Evolutionary conservation across 2,329 filamentous ascomycete genomes (phyloP).

Genomic region (Cytospora piceae): DNA sequence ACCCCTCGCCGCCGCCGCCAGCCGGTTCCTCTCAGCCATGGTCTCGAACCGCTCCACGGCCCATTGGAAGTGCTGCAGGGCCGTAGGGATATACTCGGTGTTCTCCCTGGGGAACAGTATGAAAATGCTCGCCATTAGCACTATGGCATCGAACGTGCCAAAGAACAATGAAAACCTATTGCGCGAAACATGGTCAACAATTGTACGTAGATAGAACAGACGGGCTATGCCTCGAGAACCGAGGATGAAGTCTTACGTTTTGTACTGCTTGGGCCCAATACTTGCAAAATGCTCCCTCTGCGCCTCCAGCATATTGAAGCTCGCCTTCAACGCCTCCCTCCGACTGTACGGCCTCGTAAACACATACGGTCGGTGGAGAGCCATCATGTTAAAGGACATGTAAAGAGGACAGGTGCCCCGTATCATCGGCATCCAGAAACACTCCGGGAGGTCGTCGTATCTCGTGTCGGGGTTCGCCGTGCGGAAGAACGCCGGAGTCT

Average conservation of each 20-base stretch:
- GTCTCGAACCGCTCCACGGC: conserved; percentile 61
- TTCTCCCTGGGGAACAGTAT: conserved; percentile 64
- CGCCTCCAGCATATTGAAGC: conserved; percentile 57
- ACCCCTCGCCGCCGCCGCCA: conserved; percentile 58
- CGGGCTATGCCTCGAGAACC: neutral
- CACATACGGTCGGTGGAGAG: conserved; percentile 64
- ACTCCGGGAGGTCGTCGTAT: conserved; percentile 58
- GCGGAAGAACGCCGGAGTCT: conserved; percentile 57
- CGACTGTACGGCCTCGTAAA: conserved; percentile 60
- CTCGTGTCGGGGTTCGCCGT: conserved; percentile 59
- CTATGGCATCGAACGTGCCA: conserved; percentile 66
- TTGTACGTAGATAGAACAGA: neutral
- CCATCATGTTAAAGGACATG: conserved; percentile 57
- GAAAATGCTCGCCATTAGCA: conserved; percentile 63
- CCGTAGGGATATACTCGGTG: conserved; percentile 48
- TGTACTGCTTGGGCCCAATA: conserved; percentile 56
- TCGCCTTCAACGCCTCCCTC: conserved; percentile 59
- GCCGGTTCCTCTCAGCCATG: conserved; percentile 56
- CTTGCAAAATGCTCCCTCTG: conserved; percentile 55
- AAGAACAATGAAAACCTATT: conserved; percentile 60
- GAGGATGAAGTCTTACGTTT: conserved; percentile 40
- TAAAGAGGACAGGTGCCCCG: conserved; percentile 53
- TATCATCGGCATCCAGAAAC: conserved; percentile 54
- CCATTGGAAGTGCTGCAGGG: conserved; percentile 62
- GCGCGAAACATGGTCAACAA: neutral